phyloP scores from a whole-genome alignment of 192 early-diverging fungal genomes.

The Geranomyces variabilis region DNA sequence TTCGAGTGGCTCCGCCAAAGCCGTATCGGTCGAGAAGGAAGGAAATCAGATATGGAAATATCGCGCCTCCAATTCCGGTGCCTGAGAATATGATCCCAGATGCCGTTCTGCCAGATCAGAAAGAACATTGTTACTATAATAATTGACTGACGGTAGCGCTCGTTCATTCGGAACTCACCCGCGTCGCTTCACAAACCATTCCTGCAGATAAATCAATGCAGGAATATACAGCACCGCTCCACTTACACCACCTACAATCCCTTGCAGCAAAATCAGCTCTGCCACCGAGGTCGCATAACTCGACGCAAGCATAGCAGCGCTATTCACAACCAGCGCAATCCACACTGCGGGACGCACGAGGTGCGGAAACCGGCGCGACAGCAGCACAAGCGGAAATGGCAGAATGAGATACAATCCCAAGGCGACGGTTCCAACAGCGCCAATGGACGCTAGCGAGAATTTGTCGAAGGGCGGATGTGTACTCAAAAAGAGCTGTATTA shows the following conservation, averaged over 20 bases:
- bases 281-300: neutral
- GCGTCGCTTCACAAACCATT: neutral
- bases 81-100: neutral
- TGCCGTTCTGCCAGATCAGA: neutral
- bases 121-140: no score
- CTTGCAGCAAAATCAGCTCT: slow-evolving; percentile 1
- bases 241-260: neutral
- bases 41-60: neutral
- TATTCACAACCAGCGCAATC: neutral
- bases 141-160: no score
- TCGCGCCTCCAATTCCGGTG: neutral
- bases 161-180: neutral
- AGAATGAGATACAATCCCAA: neutral
- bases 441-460: slow-evolving; percentile 5
- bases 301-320: neutral
- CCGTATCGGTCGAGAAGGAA: neutral
- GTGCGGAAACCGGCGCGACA: neutral
- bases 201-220: neutral
- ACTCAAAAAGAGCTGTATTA: neutral
- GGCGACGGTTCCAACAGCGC: neutral
- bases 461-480: neutral
- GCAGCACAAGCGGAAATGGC: neutral
- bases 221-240: neutral
- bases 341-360: neutral
- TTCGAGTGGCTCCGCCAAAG: neutral